Base-by-base conservation (phyloP, 2,329 filamentous ascomycete species). In the Calycina marina region DNA sequence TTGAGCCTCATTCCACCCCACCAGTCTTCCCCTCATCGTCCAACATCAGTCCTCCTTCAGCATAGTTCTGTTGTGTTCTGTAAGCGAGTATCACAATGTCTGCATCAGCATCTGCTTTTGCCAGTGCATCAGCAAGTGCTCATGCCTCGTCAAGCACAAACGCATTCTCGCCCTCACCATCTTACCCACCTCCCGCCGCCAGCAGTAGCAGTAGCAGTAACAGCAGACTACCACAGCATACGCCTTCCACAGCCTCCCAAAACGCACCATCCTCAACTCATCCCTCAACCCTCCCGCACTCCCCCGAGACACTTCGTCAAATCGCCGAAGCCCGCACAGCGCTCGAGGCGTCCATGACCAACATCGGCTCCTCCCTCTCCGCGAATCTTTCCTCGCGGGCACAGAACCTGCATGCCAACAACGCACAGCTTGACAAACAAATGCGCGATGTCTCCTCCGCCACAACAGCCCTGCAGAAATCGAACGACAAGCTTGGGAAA, bases 301-400 rank as follows among this genome's bases (percentile, higher is more conserved):
- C 46, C 9, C 47, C 47, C 4, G 43, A 48, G 34, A 41, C 47
- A 6, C 28, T 29, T 6, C 45, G 48, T n/a, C 49, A 50, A 47
- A 60, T 73, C 13, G 54, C 61, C 30, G 65, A 73, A 48, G 71
- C 72, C 24, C 69, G 72, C 40, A 54, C 59, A 17, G 70, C 69
- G 6, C 60, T 77, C 32, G 60, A 74, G 18, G 72, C 72, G 14
- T 68, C 67, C 28, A 50, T 54, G 35, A 35, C 34, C 31, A 49
- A 50, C 28, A 65, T 85, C 32, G 75, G 76, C 47, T 76, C 78
- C 52, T 69, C 75, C 45, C 63, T 85, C 43, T 77, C 84, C 58
- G 58, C 64, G 28, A 68, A 78, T 48, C 67, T 86, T 30, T 68
- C 72, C 43, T 66, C 67, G 36, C 77, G 80, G 39, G 81, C 80